Percentiles rank a stretch among this genome's conserved stretches.
Conservation (phyloP, 1,284 basidiomycete species). For the Leccinum insolens region DNA sequence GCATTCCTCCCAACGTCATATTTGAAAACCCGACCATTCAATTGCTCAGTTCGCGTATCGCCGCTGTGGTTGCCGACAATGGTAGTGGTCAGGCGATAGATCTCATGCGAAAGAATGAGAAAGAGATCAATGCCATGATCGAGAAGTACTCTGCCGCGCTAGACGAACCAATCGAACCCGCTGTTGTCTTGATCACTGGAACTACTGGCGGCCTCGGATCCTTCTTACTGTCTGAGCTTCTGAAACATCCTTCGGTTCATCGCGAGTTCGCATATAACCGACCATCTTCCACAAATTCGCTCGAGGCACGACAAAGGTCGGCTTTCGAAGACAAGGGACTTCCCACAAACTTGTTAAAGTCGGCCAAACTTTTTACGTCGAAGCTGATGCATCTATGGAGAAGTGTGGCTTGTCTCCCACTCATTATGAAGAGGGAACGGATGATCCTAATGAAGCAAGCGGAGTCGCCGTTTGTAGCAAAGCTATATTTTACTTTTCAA, state of each 20-base stretch:
- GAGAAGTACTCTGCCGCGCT: constrained; percentile 8
- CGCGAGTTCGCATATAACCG: constrained; percentile 31
- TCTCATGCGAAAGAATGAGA: background rate
- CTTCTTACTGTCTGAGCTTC: constrained; percentile 24
- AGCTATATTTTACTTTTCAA: constrained; percentile 99
- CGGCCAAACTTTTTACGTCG: constrained; percentile 15
- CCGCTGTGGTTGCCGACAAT: constrained; percentile 4
- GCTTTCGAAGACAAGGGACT: constrained; percentile 18
- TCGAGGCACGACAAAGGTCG: constrained; percentile 10
- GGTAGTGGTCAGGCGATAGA: background rate
- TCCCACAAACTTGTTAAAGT: constrained; percentile 3
- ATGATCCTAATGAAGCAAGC: constrained; percentile 99
- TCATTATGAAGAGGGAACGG: constrained; percentile 57
- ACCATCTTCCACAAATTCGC: constrained; percentile 4
- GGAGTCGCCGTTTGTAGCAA: constrained; percentile 98
- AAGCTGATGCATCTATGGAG: constrained; percentile 17
- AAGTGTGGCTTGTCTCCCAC: constrained; percentile 10
- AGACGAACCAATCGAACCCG: background rate
- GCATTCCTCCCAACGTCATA: constrained; percentile 20
- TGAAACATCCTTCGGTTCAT: constrained; percentile 17
- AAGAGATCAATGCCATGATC: constrained; percentile 22
- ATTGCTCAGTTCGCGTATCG: constrained; percentile 12
- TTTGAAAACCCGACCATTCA: constrained; percentile 24
- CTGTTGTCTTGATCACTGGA: constrained; percentile 33
- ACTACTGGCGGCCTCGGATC: constrained; percentile 36